Evolutionary conservation across 2,329 filamentous ascomycete species (phyloP), one percentile per base, ranked within the genome.

Genomic region (Ophiosphaerella herpotricha): DNA sequence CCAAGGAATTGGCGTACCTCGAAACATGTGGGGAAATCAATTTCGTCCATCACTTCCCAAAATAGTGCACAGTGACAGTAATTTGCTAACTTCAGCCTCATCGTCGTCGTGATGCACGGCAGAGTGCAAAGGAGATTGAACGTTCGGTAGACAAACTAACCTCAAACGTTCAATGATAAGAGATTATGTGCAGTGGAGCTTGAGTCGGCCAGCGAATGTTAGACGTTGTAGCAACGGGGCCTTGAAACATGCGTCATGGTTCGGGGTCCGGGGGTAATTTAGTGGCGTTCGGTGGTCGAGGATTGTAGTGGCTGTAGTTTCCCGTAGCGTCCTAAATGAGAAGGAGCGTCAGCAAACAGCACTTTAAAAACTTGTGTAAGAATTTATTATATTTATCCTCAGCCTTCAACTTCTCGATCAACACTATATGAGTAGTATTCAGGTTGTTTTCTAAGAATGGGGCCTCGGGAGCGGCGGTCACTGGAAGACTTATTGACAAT

Each of bases 1-100:
- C 37, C 42, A 38, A 35, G 42, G 24, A 33, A 29, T 18, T 45
- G 47, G 47, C 41, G 14, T 26, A 18, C 13, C 13, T 38, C 42
- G 47, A 50, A 50, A 50, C 47, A 33, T 38, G 31, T 42, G 37
- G 38, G 42, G 42, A 45, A 24, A 38, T 42, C 42, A 33, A 36
- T 21, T 14, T 50, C 24, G 31, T 32, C 24, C 26, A 42, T 37
- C 7, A 1, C 14, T 41, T 29, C 24, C 14, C 16, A 12, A 11
- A 13, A 26, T 11, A 14, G 23, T 14, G 18, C 6, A 24, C 33
- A 32, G 14, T 9, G n/a, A 26, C 7, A 16, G 26, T 38, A 23
- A 14, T 26, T 21, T 26, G 23, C 31, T 29, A 39, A 6, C 18
- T 11, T 2, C 36, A 37, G n/a, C 16, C 16, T 29, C 23, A 37